Evolutionary conservation across 2,329 filamentous ascomycete species (phyloP), one percentile per base, ranked within the genome.

Genomic region (Lecanicillium sp.): DNA sequence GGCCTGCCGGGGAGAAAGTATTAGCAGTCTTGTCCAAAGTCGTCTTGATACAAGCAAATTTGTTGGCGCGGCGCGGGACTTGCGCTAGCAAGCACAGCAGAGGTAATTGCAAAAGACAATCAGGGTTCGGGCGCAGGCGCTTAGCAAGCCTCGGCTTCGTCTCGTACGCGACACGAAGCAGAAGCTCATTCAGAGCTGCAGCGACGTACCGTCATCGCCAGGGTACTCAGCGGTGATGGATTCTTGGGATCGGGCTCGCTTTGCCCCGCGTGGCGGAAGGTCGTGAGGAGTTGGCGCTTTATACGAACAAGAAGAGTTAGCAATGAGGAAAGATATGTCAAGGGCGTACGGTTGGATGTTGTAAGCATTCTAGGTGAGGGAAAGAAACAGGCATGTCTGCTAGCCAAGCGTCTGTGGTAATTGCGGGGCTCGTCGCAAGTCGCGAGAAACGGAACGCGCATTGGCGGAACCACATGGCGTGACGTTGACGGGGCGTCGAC

Each of bases 211-310:
- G 72, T 84, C 78, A 67, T 83, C 75, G 68, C 78, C 80, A 58
- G 76, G 48, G 45, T 52, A 51, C 43, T 49, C 46, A 44, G 48
- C 73, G 59, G 70, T 71, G 63, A 79, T 77, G 43, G 60, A 65
- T 52, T 84, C 77, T 52, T 83, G 83, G 48, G 86, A 89, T 48
- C 83, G 80, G 70, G 78, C 84, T 61, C 86, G 77, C 69, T 94
- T 94, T 52, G 81, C 67, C 51, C 84, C 83, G 59, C 85, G 80
- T 48, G 80, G 54, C 63, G 57, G 66, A 69, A 61, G 67, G 51
- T 63, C 59, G 63, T 67, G 61, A 63, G 60, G 62, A 25, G 35
- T 20, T 16, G 13, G 16, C 34, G 65, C 77, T 73, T 48, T n/a
- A n/a, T n/a, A 43, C 19, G 41, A 37, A 38, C 33, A 33, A 35